Conservation (phyloP, 2,329 filamentous ascomycete genomes). For the Colletotrichum scovillei region DNA sequence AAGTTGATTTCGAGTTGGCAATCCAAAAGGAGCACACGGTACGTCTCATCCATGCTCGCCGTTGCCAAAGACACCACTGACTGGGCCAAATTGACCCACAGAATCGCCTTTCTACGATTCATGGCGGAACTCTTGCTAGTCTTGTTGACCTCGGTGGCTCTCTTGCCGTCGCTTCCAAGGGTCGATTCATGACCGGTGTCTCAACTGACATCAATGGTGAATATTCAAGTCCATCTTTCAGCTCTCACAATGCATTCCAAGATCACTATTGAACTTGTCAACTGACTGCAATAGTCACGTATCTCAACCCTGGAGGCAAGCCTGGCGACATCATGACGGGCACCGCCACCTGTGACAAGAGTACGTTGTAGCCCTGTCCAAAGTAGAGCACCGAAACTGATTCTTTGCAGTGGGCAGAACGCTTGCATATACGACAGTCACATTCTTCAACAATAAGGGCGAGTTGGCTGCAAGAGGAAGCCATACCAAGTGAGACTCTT, state of each 20-base stretch:
- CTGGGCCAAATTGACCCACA: conserved; percentile 44
- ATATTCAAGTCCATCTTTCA: background rate
- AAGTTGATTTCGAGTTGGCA: conserved; percentile 80
- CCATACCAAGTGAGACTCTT: conserved; percentile 69
- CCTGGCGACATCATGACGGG: conserved; percentile 67
- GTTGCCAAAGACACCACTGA: too few species aligned
- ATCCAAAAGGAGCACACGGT: conserved; percentile 82
- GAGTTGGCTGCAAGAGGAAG: conserved; percentile 72
- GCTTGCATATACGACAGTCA: conserved; percentile 69
- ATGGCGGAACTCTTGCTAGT: conserved; percentile 83
- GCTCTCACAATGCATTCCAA: fast-evolving
- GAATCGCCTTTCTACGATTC: conserved; percentile 82
- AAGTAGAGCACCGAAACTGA: background rate
- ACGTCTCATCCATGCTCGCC: conserved; percentile 38
- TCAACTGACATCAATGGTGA: conserved; percentile 73
- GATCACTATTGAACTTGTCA: background rate
- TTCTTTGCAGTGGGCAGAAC: conserved; percentile 68
- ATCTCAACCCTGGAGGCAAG: conserved; percentile 68
- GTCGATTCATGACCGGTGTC: conserved; percentile 71
- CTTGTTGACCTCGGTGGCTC: conserved; percentile 77
- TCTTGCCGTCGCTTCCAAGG: conserved; percentile 73
- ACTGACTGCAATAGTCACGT: conserved; percentile 62
- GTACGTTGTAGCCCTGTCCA: conserved; percentile 48
- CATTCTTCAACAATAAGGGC: conserved; percentile 68
- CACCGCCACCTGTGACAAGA: conserved; percentile 71